Evolutionary conservation across 2,329 filamentous ascomycete species (phyloP), one percentile per base, ranked within the genome.

Genomic region (Aspergillus sclerotialis): DNA sequence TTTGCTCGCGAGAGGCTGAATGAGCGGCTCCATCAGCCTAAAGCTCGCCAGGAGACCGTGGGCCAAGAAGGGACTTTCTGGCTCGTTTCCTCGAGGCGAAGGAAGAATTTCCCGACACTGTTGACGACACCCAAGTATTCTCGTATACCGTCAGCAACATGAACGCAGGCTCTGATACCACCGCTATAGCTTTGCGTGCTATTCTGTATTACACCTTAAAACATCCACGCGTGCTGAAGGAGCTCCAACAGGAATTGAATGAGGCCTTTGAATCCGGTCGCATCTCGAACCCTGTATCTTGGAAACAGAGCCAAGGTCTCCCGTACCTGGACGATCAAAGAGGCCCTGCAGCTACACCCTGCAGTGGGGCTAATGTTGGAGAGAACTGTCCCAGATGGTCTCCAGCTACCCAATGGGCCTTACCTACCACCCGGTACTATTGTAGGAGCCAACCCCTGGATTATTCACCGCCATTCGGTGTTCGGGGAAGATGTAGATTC

Each of bases 31-130:
- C 28, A 15, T 19, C 26, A 46, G 27, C 67, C 90, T n/a, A n/a
- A n/a, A n/a, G 1, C 85, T 92, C 55, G 68, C 72, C 10, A 72
- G 84, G 48, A 71, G 86, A 14, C 15, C 18, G 18, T 16, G 21
- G n/a, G 13, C 32, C 26, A 10, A 17, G 12, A 14, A 18, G 18
- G 26, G 55, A 58, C 26, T 49, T 61, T 18, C 50, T 60, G 14
- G 45, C 48, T 14, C 50, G 49, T 2, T 59, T 60, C 13, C 36
- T 60, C 10, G 46, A 57, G 28, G 52, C 50, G 9, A 48, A 51
- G 18, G 18, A 38, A 3, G 41, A 43, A 8, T 29, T 51, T 15
- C 48, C 52, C 3, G 28, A 49, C 0, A 32, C 53, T 10, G 46
- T 60, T 7, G 42, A 38, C 5, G 53, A 61, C 13, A 37, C 37